These are phyloP conservation scores for Aspergillus biplanus DNA, from an alignment of 495 filamentous ascomycete species.

Conservation along the genomic window DNA sequence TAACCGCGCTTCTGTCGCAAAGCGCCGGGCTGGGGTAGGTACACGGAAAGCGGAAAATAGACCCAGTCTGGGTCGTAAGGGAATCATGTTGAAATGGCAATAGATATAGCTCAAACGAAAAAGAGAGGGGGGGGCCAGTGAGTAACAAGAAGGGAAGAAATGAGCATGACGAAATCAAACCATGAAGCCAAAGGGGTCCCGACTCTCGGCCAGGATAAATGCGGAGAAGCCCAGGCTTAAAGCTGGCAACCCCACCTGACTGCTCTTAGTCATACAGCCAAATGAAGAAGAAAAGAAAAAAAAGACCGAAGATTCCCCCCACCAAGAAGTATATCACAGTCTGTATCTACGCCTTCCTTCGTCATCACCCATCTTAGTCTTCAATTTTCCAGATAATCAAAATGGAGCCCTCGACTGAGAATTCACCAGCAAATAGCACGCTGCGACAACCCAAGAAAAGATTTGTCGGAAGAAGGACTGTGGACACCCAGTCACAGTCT, in stretches of 20 bases:
- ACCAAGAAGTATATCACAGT: constrained; percentile 8
- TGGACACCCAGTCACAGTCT: constrained; percentile 53
- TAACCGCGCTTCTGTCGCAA: constrained; percentile 53
- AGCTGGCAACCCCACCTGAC: constrained; percentile 27
- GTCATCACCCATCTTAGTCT: neutral
- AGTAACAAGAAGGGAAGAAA: neutral
- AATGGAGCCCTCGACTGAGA: constrained; percentile 23
- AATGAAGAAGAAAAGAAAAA: neutral
- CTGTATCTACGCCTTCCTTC: neutral
- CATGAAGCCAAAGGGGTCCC: constrained; percentile 8
- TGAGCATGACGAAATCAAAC: constrained; percentile 13
- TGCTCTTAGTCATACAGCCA: constrained; percentile 19
- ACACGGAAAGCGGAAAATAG: constrained; percentile 40
- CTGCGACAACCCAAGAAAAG: constrained; percentile 69
- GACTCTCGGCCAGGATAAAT: constrained; percentile 18
- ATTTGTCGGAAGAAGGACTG: constrained; percentile 74
- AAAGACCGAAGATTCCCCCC: constrained; percentile 20
- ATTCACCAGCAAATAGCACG: constrained; percentile 18
- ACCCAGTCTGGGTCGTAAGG: constrained; percentile 26
- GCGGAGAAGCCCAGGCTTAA: constrained; percentile 28
- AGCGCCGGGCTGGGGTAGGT: constrained; percentile 34
- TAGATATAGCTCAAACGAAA: neutral
- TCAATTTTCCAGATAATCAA: neutral
- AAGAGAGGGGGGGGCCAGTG: neutral
- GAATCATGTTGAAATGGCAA: constrained; percentile 28